Conservation (phyloP, 2,329 filamentous ascomycete genomes). For the Tothia fuscella region DNA sequence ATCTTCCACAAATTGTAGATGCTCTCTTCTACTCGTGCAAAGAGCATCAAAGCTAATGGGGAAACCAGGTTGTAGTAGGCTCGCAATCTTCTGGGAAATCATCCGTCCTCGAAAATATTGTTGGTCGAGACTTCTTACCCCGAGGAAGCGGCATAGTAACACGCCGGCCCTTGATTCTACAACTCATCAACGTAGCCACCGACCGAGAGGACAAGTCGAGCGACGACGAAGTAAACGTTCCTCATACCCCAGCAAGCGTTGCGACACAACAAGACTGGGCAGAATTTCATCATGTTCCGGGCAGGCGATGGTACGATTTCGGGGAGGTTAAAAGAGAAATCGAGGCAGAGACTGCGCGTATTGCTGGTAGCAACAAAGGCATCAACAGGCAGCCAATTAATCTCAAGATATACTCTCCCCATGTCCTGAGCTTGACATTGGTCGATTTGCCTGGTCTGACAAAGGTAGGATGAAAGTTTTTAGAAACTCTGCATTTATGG, state of each 20-base stretch:
- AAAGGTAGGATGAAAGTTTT: conserved; percentile 48
- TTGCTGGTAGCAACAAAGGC: conserved; percentile 93
- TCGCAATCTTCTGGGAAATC: conserved; percentile 98
- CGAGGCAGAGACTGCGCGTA: conserved; percentile 88
- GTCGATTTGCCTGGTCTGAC: conserved; percentile 94
- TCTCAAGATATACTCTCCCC: conserved; percentile 93
- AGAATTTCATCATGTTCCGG: conserved; percentile 91
- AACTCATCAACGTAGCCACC: conserved; percentile 89
- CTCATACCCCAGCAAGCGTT: conserved; percentile 67
- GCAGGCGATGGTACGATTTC: conserved; percentile 83
- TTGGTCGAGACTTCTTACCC: conserved; percentile 92
- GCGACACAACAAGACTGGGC: conserved; percentile 65
- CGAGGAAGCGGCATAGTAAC: conserved; percentile 96
- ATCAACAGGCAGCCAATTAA: conserved; percentile 98
- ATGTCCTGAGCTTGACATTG: conserved; percentile 90
- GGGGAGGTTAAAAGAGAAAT: conserved; percentile 90
- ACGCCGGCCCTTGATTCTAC: conserved; percentile 82
- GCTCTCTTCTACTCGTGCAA: background rate
- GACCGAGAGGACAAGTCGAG: conserved; percentile 57
- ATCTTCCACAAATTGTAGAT: conserved; percentile 86
- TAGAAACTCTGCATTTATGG: background rate
- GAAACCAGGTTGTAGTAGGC: conserved; percentile 77
- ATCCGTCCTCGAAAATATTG: conserved; percentile 96
- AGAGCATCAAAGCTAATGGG: conserved; percentile 11
- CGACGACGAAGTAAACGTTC: conserved; percentile 52